phyloP scores from a whole-genome alignment of 192 early-diverging fungal genomes.

The Dissophora ornata region DNA sequence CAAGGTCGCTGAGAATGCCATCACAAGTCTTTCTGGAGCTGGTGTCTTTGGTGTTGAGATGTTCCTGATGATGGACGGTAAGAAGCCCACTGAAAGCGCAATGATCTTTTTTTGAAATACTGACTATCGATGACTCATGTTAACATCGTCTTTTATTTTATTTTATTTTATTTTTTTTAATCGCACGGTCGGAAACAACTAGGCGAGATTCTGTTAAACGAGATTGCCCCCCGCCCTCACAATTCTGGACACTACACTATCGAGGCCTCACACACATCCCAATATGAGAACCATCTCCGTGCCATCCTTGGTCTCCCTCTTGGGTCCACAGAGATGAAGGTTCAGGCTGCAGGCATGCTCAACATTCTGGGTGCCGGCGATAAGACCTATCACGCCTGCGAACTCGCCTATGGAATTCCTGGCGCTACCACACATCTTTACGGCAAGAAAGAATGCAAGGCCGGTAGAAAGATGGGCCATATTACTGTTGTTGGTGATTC shows the following conservation, averaged over 20 bases:
- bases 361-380: constrained; percentile 88
- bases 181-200: too few relatives aligned
- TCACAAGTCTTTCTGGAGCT: constrained; percentile 80
- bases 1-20: constrained; percentile 86
- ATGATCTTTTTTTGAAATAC: constrained; percentile 2
- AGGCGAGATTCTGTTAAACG: constrained; percentile 90
- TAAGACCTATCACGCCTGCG: constrained; percentile 72
- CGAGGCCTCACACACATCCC: constrained; percentile 96
- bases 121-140: neutral
- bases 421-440: constrained; percentile 95
- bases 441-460: constrained; percentile 90
- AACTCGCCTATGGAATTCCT: constrained; percentile 76
- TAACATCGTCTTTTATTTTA: neutral
- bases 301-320: constrained; percentile 92
- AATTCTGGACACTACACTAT: constrained; percentile 99
- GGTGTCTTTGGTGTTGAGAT: constrained; percentile 99
- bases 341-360: constrained; percentile 92
- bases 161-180: too few relatives aligned
- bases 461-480: constrained; percentile 98
- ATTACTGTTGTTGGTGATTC: constrained; percentile 92
- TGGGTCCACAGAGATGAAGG: constrained; percentile 88
- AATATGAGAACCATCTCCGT: constrained; percentile 95
- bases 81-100: too few relatives aligned
- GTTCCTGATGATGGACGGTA: constrained; percentile 91
- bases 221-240: constrained; percentile 98